Base-by-base conservation (phyloP, 2,329 filamentous ascomycete species). In the Fusarium proliferatum region DNA sequence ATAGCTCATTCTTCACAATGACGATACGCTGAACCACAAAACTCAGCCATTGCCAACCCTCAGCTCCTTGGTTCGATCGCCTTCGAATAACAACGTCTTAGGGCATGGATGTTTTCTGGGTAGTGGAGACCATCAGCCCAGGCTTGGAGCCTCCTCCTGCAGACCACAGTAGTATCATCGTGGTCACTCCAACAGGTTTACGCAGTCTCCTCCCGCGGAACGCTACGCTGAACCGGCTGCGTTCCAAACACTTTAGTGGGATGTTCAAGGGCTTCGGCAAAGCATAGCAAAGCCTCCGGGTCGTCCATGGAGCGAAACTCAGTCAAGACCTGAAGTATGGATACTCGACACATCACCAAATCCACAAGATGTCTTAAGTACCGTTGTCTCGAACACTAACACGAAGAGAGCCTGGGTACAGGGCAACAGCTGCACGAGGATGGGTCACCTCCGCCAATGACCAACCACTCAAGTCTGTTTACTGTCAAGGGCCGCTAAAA, bases 41-140 rank as follows among this genome's bases (percentile, higher is more conserved):
- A 46, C 23, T 46, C 30, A 55, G 52, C 34, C 64, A 58, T 66
- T 28, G n/a, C 43, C 42, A 58, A 42, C 69, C 57, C 62, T 73
- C 52, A 43, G 60, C 46, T 45, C 33, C 41, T 65, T 56, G 51
- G 49, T 73, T 73, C 71, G 71, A 67, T 57, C 39, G 34, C 45
- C 49, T 73, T 73, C 53, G 65, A 70, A 59, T 39, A 41, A 62
- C 58, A 69, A 23, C 58, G 51, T 52, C 59, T 61, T 72, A 72
- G 70, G 70, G 70, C 70, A 73, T 73, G 70, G 65, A 42, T 65
- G 56, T 43, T 69, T 39, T 71, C 56, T 62, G 48, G 60, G 61
- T 48, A 62, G 70, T 73, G 71, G 71, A 48, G 70, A 66, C 48
- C 70, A 71, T 71, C 70, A 73, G 71, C 70, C 60, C 57, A 71